Evolutionary conservation across 2,329 filamentous ascomycete species (phyloP), one percentile per base, ranked within the genome.

Genomic region (Cladosporium austrohemisphaericum): DNA sequence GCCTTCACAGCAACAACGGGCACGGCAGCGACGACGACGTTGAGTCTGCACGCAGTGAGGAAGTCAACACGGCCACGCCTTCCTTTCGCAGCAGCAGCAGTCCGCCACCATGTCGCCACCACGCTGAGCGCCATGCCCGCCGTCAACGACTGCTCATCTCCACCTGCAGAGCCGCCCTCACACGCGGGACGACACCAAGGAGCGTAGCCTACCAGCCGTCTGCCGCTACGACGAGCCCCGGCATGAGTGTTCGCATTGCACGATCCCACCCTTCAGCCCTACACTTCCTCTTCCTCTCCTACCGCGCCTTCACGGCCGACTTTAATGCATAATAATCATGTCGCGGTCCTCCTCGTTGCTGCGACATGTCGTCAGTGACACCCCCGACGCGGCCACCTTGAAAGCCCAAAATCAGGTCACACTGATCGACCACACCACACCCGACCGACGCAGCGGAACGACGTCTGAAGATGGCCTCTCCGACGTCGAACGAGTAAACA

Each of bases 341-440:
- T 63, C 62, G 51, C 52, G 59, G 44, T 41, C 52, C 20, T 52
- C 56, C 11, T 58, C 55, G 23, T n/a, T n/a, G n/a, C 55, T 61
- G 44, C 54, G 55, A 47, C 54, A 55, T 29, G 52, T 53, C 37
- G 41, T 61, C 36, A 57, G 53, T 44, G 37, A 55, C 54, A 53
- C 54, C 38, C 59, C 45, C 47, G 55, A 51, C 45, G 50, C 43
- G n/a, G 51, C 52, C 14, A 32, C 35, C 18, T 52, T 59, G 50
- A 55, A 60, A 50, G 54, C 51, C 43, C 55, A 63, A 60, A 85
- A 88, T 67, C 82, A 84, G 65, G 90, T 91, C 62, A 70, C 65
- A 57, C 78, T 91, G 29, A 73, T 87, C 57, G 84, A 88, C 65
- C 69, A 70, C 41, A 69, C 73, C 26, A 65, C 67, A 32, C 54